Evolutionary conservation across 225 moss, liverwort and hornwort genomes (phyloP).

Genomic region (Sphagnum tenellum): DNA sequence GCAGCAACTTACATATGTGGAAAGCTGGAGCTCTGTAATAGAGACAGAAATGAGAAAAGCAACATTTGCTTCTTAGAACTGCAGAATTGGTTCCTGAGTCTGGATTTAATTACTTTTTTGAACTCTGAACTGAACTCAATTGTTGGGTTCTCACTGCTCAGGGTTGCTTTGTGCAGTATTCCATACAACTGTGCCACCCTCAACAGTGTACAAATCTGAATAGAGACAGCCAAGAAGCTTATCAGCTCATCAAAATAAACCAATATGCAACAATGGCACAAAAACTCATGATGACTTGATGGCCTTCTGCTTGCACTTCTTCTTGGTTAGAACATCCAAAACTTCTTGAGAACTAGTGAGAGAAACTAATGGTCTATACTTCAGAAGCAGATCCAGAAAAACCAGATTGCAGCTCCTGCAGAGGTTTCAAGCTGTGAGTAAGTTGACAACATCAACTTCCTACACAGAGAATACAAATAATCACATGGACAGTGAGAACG

Average conservation of each 20-base stretch:
- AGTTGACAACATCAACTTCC: slow-evolving; percentile 99
- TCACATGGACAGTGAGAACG: too few relatives aligned
- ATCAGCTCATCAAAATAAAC: too few relatives aligned
- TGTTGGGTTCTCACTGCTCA: slow-evolving; percentile 40
- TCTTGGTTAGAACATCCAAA: too few relatives aligned
- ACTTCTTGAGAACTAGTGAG: too few relatives aligned
- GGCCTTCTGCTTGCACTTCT: too few relatives aligned
- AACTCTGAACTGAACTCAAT: slow-evolving; percentile 79
- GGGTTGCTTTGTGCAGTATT: slow-evolving; percentile 59
- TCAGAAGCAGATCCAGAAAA: background rate
- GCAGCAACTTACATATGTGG: too few relatives aligned
- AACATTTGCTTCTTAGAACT: too few relatives aligned
- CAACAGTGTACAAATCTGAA: slow-evolving; percentile 87
- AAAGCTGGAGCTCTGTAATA: background rate
- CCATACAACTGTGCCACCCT: slow-evolving; percentile 75
- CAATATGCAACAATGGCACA: too few relatives aligned
- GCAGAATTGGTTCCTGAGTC: too few relatives aligned
- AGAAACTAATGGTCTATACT: background rate
- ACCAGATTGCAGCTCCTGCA: slow-evolving; percentile 94
- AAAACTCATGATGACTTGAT: too few relatives aligned
- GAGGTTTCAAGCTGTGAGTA: slow-evolving; percentile 91
- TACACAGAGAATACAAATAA: background rate
- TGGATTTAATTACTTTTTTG: slow-evolving; percentile 55
- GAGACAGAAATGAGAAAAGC: background rate
- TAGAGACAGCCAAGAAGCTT: slow-evolving; percentile 14